A percentile compares a stretch with the other conserved stretches of the same genome.
Evolutionary conservation across 176 grass and related monocot species (phyloP).

Genomic region (Musa acuminata): DNA sequence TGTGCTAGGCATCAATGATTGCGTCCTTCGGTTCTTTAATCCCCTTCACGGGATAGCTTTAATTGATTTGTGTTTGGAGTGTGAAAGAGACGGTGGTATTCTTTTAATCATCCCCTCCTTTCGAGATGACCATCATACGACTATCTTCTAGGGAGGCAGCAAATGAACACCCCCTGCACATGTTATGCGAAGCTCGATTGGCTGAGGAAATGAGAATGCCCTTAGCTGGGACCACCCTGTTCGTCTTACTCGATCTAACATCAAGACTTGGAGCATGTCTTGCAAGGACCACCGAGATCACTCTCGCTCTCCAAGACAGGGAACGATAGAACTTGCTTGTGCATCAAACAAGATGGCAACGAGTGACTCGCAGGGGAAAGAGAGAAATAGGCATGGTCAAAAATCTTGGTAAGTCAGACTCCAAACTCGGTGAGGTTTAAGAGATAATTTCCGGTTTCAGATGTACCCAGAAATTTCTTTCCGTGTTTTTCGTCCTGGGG

Average conservation of each 20-base stretch:
- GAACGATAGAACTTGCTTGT: neutral
- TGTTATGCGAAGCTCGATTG: neutral
- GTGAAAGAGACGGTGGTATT: neutral
- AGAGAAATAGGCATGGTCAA: too few species aligned
- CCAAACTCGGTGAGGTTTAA: too few species aligned
- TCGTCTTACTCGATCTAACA: neutral
- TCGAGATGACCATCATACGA: neutral
- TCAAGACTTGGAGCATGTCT: neutral
- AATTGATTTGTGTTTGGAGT: conserved; percentile 10
- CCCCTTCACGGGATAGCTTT: conserved; percentile 23
- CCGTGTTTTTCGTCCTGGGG: too few species aligned
- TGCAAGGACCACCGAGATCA: neutral
- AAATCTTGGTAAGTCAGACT: too few species aligned
- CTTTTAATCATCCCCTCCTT: conserved; percentile 10
- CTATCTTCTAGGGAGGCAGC: neutral
- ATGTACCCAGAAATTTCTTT: too few species aligned
- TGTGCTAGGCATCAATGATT: conserved; percentile 53
- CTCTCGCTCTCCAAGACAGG: neutral
- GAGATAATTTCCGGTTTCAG: neutral
- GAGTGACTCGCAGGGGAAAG: neutral
- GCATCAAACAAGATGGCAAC: neutral
- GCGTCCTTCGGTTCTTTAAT: conserved; percentile 22
- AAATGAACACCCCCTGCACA: neutral
- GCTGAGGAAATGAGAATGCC: neutral
- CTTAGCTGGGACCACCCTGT: neutral